Evolutionary conservation across 257 asterid genomes (phyloP), one percentile per base, ranked within the genome.

Genomic region (Henckelia pumila): DNA sequence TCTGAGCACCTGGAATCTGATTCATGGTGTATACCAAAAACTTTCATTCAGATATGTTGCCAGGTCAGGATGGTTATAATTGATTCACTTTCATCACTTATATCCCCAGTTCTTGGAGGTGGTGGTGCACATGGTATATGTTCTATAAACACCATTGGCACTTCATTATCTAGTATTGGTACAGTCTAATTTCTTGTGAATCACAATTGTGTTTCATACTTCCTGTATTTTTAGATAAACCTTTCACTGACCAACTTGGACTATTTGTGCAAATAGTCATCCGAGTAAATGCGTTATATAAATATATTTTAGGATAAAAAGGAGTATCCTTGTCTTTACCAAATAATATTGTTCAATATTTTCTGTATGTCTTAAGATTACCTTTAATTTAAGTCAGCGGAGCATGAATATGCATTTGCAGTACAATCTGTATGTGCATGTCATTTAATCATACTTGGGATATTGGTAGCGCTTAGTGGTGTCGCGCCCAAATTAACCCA

Each of bases 11-110:
- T 58, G 35, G 50, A 6, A 25, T 22, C 33, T 56, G 47, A 29
- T 58, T 55, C 3, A 5, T 68, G 56, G 40, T 64, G 61, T 63
- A 40, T 26, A 21, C 33, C 24, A 63, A 35, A 35, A 28, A 63
- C 32, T 37, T 55, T 29, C 70, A 24, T 76, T 79, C 87, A 85
- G 95, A 73, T 30, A 25, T 72, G 64, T 70, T 72, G 61, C 75
- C 70, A 61, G 68, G 77, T 89, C 67, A 80, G 76, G 79, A 75
- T 92, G 92, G 80, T 92, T 50, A 73, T 92, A 78, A 67, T 92
- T 28, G 98, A 92, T 73, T 92, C 98, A 30, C 81, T 92, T 63
- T 89, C 98, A 40, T 87, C 96, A 68, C 96, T 92, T 53, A 76
- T 89, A 73, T 70, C 95, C 64, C 98, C 96, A 49, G 74, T 92